Conservation (phyloP, 208 protist genomes). For the Trypanosoma melophagium region DNA sequence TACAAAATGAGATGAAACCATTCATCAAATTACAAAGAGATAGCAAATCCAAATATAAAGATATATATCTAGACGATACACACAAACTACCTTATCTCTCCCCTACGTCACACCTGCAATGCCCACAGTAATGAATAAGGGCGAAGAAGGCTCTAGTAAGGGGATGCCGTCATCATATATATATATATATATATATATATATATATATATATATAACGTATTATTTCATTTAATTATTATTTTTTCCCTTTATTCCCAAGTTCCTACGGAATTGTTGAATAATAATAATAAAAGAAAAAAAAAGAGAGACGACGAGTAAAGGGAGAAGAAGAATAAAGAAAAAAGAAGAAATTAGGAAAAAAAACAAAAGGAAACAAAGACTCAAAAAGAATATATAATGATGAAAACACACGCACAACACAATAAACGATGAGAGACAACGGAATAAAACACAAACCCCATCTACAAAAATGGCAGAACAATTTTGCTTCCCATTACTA, state of each 20-base stretch:
- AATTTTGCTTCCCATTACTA: no score
- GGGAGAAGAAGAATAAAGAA: background rate
- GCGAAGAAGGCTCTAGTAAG: slow-evolving; percentile 28
- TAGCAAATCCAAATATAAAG: background rate
- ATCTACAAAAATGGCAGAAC: no score
- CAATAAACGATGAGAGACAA: no score
- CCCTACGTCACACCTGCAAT: slow-evolving; percentile 30
- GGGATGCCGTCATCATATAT: background rate
- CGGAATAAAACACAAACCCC: no score
- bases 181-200: background rate
- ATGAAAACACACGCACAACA: no score
- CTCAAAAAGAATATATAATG: no score
- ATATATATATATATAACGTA: background rate
- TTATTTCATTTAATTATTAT: background rate
- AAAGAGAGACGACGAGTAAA: no score
- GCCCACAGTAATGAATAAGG: slow-evolving; percentile 16
- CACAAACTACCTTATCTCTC: slow-evolving; percentile 13
- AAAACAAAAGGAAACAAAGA: no score
- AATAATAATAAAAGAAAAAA: background rate
- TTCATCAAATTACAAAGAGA: background rate
- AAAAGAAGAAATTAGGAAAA: background rate
- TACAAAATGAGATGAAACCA: background rate
- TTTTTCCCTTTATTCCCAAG: no score
- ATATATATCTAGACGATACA: background rate
- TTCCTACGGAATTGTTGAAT: no score